A percentile compares a stretch with the other conserved stretches of the same genome.
Evolutionary conservation across 805 yeast genomes (phyloP).

Genomic region (Wickerhamomyces pijperi): DNA sequence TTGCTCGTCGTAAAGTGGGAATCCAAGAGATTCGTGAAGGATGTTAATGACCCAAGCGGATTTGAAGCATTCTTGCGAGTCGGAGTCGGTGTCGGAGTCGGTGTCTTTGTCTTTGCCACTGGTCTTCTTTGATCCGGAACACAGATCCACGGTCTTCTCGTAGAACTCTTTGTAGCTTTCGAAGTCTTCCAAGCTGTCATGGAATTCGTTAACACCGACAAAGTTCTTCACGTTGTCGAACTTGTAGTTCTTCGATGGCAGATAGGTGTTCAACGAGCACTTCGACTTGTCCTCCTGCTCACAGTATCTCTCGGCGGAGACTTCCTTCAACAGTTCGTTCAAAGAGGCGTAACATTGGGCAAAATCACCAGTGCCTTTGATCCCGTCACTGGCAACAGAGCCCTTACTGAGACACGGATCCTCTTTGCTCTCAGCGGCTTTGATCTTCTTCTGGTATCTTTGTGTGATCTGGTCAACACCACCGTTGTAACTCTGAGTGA

Average conservation of each 20-base stretch:
- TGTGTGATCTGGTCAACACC: constrained; percentile 48
- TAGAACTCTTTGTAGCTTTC: constrained; percentile 27
- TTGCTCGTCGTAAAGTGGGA: constrained; percentile 40
- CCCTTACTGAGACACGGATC: constrained; percentile 55
- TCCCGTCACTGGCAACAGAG: constrained; percentile 12
- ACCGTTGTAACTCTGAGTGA: constrained; percentile 47
- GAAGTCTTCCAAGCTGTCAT: constrained; percentile 46
- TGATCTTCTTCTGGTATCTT: constrained; percentile 30
- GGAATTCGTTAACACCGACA: constrained; percentile 57
- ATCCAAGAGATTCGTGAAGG: constrained; percentile 49
- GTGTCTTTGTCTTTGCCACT: constrained; percentile 19
- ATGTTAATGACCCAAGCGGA: constrained; percentile 48
- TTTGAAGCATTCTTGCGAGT: constrained; percentile 54
- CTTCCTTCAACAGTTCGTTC: constrained; percentile 29
- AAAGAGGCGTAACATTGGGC: constrained; percentile 34
- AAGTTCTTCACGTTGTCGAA: constrained; percentile 35
- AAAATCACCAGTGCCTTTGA: constrained; percentile 45
- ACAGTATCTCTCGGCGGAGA: constrained; percentile 14
- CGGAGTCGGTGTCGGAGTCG: too few species aligned
- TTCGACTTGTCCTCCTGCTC: constrained; percentile 8
- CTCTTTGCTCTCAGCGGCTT: constrained; percentile 6
- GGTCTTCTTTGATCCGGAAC: constrained; percentile 18
- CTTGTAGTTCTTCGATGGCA: not conserved
- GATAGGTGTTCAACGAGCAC: not conserved
- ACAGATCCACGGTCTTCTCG: constrained; percentile 32